Evolutionary conservation across 345 rosid species (phyloP).

Genomic region (Draba incana): DNA sequence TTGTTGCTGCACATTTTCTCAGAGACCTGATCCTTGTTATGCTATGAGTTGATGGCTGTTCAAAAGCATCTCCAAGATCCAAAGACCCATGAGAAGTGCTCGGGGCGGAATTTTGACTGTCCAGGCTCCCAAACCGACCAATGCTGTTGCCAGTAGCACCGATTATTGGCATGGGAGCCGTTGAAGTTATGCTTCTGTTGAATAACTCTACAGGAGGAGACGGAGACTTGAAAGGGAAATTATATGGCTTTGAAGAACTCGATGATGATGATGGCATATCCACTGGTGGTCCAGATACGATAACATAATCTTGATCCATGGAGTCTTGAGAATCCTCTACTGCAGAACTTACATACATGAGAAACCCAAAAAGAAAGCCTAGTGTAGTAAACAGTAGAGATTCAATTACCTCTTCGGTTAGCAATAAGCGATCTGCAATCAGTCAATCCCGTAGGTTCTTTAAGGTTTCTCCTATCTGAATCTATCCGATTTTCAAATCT

Average conservation of each 20-base stretch:
- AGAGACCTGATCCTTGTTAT: constrained; percentile 79
- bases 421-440: constrained; percentile 50
- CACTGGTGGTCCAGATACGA: constrained; percentile 82
- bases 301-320: constrained; percentile 89
- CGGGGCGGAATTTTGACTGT: constrained; percentile 65
- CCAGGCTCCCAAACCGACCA: constrained; percentile 58
- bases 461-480: constrained; percentile 49
- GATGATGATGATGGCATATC: constrained; percentile 63
- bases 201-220: constrained; percentile 52
- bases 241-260: constrained; percentile 61
- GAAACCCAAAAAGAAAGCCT: constrained; percentile 22
- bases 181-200: constrained; percentile 44
- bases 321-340: constrained; percentile 76
- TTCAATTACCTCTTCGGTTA: constrained; percentile 59
- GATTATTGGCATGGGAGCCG: constrained; percentile 69
- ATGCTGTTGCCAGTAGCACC: constrained; percentile 49
- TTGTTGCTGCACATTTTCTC: constrained; percentile 71
- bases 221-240: constrained; percentile 52
- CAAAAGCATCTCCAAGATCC: constrained; percentile 71
- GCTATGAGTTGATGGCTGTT: constrained; percentile 71
- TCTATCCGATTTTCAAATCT: constrained; percentile 46
- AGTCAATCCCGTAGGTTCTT: constrained; percentile 48
- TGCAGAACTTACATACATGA: constrained; percentile 36
- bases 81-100: constrained; percentile 83
- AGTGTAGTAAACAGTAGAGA: constrained; percentile 16